Base-by-base conservation (phyloP, 805 yeast species). In the Ascoidea asiatica region DNA sequence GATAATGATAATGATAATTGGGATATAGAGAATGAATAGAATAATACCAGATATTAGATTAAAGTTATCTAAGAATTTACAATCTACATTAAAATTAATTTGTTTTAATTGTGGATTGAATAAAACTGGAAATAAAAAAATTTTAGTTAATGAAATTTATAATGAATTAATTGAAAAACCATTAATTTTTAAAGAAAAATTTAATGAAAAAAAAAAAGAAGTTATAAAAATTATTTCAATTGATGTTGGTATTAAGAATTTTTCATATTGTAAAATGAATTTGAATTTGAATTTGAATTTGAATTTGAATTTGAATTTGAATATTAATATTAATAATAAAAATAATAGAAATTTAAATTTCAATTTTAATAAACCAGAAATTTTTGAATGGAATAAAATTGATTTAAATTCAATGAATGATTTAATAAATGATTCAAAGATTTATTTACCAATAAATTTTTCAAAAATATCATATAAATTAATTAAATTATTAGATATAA, bases 191-290 rank as follows among this genome's bases (percentile, higher is more conserved):
- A n/a, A n/a, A n/a, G n/a, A n/a, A n/a, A n/a, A n/a, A n/a, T n/a
- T n/a, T n/a, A n/a, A n/a, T n/a, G n/a, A n/a, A n/a, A n/a, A n/a
- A n/a, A n/a, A n/a, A n/a, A 40, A 40, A 18, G 13, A 22, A 11
- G 20, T 5, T 2, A 11, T 40, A 7, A 22, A n/a, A 13, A 11
- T 46, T 5, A 15, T 45, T 15, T 17, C 50, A 5, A 46, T 48
- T 21, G 50, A 48, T 40, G 39, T 44, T 8, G 50, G 50, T 2
- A 42, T 48, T 19, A 45, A 44, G 33, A 48, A 48, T 37, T 48
- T 46, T 20, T 45, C 50, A 21, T 48, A 48, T 33, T 45, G 48
- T 29, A 45, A 48, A 19, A 41, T 48, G 19, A 15, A 29, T 22
- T 23, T 17, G 5, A 33, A 13, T 5, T 19, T 17, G 22, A 18